A percentile compares a stretch with the other conserved stretches of the same genome.
phyloP scores from a whole-genome alignment of 2,329 filamentous ascomycete genomes.

The Xylariales sp. region DNA sequence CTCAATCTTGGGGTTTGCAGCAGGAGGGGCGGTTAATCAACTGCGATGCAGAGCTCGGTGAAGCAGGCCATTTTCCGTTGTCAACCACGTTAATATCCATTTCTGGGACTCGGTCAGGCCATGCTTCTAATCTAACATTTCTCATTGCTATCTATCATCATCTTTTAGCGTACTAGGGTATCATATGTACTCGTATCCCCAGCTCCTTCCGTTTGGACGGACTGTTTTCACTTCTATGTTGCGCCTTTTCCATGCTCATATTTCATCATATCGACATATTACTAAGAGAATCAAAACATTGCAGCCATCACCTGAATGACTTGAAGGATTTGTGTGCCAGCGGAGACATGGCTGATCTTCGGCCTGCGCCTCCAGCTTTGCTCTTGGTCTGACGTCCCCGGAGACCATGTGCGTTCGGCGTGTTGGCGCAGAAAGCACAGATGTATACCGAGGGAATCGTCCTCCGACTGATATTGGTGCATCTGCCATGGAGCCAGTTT shows the following conservation, averaged over 20 bases:
- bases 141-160: constrained; percentile 22
- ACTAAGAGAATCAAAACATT: not conserved
- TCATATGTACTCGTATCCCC: constrained; percentile 21
- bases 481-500: constrained; percentile 60
- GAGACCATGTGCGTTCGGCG: constrained; percentile 43
- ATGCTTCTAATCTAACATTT: constrained; percentile 9
- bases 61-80: no score
- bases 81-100: no score
- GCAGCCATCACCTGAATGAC: constrained; percentile 35
- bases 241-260: constrained; percentile 7
- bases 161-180: constrained; percentile 23
- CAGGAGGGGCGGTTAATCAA: no score
- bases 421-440: constrained; percentile 59
- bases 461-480: constrained; percentile 53
- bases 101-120: not conserved
- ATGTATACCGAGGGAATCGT: constrained; percentile 59
- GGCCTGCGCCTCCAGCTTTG: constrained; percentile 20
- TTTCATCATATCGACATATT: not conserved
- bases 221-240: constrained; percentile 4
- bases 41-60: no score
- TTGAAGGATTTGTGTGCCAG: constrained; percentile 41
- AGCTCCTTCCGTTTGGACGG: not conserved
- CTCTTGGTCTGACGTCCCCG: constrained; percentile 41
- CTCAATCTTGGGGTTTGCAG: no score
- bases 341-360: constrained; percentile 30